These are phyloP conservation scores for Pseudocercospora ulei DNA, from an alignment of 2,329 filamentous ascomycete genomes.

Conservation along the genomic window DNA sequence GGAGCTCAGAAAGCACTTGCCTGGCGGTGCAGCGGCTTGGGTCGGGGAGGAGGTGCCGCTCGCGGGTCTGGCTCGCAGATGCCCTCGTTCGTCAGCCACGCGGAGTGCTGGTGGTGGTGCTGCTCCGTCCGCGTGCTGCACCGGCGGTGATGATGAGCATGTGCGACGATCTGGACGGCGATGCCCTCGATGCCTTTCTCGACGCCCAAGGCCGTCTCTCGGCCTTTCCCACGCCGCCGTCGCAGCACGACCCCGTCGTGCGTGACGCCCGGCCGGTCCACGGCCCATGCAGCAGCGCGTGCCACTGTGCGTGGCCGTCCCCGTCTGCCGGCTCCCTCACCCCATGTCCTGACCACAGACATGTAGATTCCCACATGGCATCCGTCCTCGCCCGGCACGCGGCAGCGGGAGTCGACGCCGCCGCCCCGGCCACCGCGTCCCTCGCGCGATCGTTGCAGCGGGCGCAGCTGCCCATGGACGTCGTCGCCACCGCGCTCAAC, in stretches of 20 bases:
- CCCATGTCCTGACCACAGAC: constrained; percentile 2
- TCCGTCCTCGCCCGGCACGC: background rate
- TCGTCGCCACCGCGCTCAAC: constrained; percentile 29
- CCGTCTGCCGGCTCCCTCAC: background rate
- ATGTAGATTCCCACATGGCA: constrained; percentile 21
- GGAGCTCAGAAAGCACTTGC: too few species aligned
- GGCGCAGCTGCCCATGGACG: constrained; percentile 26
- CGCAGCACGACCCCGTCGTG: constrained; percentile 15
- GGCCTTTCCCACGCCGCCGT: constrained; percentile 29
- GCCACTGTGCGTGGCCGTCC: too few species aligned
- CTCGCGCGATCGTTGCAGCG: constrained; percentile 15
- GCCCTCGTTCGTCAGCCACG: too few species aligned
- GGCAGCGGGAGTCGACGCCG: background rate
- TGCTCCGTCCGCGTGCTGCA: background rate
- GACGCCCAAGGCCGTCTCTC: constrained; percentile 27
- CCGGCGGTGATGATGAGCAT: constrained; percentile 29
- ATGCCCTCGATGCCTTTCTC: constrained; percentile 32
- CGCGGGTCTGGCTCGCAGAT: too few species aligned
- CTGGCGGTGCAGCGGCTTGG: too few species aligned
- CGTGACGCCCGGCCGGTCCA: too few species aligned
- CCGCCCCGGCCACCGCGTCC: background rate
- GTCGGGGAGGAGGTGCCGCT: too few species aligned
- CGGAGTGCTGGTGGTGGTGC: background rate
- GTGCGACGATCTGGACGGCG: constrained; percentile 29
- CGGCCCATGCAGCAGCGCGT: too few species aligned